phyloP scores from a whole-genome alignment of 805 yeast species.

The Starmerella davenportii region DNA sequence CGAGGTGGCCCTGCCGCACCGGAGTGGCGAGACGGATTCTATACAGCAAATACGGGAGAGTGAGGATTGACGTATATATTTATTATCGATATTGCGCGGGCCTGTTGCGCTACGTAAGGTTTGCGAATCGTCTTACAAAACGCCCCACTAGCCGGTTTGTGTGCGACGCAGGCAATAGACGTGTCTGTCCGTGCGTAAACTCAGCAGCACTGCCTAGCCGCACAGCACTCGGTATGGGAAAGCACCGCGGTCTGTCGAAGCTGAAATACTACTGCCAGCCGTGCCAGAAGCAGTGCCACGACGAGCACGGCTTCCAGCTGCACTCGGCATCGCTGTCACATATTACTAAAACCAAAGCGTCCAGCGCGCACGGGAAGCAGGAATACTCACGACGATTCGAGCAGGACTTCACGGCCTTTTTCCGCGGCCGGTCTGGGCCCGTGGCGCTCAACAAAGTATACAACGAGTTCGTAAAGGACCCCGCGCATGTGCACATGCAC shows the following conservation, averaged over 20 bases:
- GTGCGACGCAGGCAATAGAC: too few species aligned
- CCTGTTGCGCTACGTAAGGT: too few species aligned
- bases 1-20: too few species aligned
- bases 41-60: too few species aligned
- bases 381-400: conserved; percentile 45
- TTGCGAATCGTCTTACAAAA: too few species aligned
- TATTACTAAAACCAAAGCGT: conserved; percentile 34
- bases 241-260: conserved; percentile 21
- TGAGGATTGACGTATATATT: too few species aligned
- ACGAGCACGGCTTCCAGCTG: conserved; percentile 85
- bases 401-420: conserved; percentile 41
- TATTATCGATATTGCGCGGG: too few species aligned
- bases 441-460: conserved; percentile 72
- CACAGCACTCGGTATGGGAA: not conserved
- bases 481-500: conserved; percentile 76
- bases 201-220: too few species aligned
- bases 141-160: too few species aligned
- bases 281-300: conserved; percentile 86
- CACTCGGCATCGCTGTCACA: conserved; percentile 78
- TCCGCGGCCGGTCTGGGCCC: conserved; percentile 67
- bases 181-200: too few species aligned
- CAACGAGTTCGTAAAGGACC: conserved; percentile 71
- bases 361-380: conserved; percentile 33
- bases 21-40: too few species aligned
- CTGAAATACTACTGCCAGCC: conserved; percentile 75